Evolutionary conservation across 139 green algal genomes (phyloP).

Genomic region (Astrephomene gubernaculifera): DNA sequence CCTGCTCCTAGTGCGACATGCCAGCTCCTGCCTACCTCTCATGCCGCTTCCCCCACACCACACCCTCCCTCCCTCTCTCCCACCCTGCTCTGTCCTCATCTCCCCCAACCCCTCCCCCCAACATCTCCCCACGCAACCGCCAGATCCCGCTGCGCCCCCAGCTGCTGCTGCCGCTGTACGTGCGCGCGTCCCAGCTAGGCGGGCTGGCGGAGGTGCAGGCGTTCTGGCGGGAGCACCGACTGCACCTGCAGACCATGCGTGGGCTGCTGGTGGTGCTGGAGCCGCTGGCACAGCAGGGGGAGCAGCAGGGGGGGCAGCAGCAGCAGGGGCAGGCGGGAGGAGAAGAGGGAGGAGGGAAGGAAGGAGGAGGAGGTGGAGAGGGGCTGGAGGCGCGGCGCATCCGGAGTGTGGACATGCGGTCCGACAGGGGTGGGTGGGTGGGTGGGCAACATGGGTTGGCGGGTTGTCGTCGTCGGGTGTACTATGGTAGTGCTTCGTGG

Average conservation of each 20-base stretch:
- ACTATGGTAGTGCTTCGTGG: too few relatives aligned
- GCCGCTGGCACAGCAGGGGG: neutral
- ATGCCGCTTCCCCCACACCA: too few relatives aligned
- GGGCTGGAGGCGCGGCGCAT: slow-evolving; percentile 5
- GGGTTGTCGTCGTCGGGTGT: too few relatives aligned
- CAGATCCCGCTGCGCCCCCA: neutral
- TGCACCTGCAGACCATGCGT: slow-evolving; percentile 4
- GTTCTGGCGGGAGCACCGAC: slow-evolving; percentile 21
- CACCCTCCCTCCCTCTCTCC: too few relatives aligned
- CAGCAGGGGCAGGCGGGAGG: neutral
- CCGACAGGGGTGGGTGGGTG: neutral
- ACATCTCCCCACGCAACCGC: neutral
- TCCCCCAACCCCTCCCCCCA: neutral
- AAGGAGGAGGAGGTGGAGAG: neutral
- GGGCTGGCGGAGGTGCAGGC: slow-evolving; percentile 11
- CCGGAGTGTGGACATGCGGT: neutral
- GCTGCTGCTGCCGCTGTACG: slow-evolving; percentile 4
- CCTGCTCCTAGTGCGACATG: too few relatives aligned
- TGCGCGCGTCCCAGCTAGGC: neutral
- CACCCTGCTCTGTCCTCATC: neutral
- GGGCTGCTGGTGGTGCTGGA: slow-evolving; percentile 26
- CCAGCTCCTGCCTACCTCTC: too few relatives aligned
- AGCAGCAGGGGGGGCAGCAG: neutral
- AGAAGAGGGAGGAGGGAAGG: neutral
- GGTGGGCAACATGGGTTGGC: too few relatives aligned